Evolutionary conservation across 139 green algal species (phyloP), one percentile per base, ranked within the genome.

Genomic region (Chlamydomonas schloesseri): DNA sequence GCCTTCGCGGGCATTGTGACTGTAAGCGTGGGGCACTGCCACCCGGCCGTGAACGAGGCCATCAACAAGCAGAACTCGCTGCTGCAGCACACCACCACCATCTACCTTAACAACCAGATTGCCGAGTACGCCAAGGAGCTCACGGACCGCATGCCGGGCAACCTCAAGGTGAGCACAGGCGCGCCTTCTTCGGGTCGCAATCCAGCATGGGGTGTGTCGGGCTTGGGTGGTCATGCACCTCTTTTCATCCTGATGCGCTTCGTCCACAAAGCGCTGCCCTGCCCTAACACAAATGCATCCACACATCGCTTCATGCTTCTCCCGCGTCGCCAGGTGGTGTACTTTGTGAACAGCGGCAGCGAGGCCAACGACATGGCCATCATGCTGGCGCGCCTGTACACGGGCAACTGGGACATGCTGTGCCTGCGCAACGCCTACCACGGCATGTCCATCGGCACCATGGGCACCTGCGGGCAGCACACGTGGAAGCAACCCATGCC

Each of bases 1-100:
- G 96, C 95, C 0, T 99, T 99, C 92, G 97, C 95, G 3, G 97
- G 97, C 87, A 99, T 99, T 67, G 97, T 99, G 28, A 99, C 97
- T 21, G 98, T 99, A 10, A 97, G 92, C 73, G 95, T 96, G 28
- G 96, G 96, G 13, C 96, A 98, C 88, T 97, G 94, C 90, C 96
- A 98, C 73, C 96, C 96, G 2, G 84, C 86, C 37, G 89, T 98
- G 2, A 88, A 95, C 69, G 72, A 92, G 42, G 95, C 96, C 10
- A 89, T 95, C 34, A 86, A 88, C 60, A 42, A 81, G 26, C 95
- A 98, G 92, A 93, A 82, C 46, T 20, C 82, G 64, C 88, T 93
- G 71, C 86, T 98, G 85, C 94, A 97, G 91, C 96, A 98, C 90
- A 96, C 93, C 53, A 97, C 95, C 64, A 98, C 92, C 50, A 98